These are phyloP conservation scores for Xylaria sp. DNA, from an alignment of 2,329 filamentous ascomycete genomes.

Conservation along the genomic window DNA sequence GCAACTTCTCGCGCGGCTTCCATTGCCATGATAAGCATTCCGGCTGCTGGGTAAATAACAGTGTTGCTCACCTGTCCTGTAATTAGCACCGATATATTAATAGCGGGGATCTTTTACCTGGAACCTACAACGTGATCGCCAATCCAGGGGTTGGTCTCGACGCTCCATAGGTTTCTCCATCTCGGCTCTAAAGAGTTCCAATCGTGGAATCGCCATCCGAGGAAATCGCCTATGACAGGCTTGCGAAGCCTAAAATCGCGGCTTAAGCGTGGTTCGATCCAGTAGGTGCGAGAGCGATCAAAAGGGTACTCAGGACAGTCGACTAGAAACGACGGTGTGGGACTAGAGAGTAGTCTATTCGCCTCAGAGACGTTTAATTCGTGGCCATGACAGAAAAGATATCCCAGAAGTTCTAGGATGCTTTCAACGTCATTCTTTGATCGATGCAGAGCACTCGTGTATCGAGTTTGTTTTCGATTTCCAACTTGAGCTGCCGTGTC, in stretches of 20 bases:
- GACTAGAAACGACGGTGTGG: conserved; percentile 40
- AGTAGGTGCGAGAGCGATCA: conserved; percentile 52
- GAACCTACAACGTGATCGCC: conserved; percentile 55
- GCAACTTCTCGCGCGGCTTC: conserved; percentile 50
- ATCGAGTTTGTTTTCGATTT: conserved; percentile 37
- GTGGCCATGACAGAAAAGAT: conserved; percentile 43
- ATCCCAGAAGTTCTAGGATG: conserved; percentile 41
- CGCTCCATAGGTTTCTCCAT: conserved; percentile 58
- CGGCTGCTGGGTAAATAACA: conserved; percentile 51
- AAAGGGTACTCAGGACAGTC: conserved; percentile 56
- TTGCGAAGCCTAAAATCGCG: conserved; percentile 47
- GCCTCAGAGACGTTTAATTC: conserved; percentile 39
- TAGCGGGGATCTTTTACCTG: background rate
- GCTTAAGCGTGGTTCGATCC: conserved; percentile 52
- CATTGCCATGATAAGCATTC: conserved; percentile 52
- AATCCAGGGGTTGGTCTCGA: conserved; percentile 57
- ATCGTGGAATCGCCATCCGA: conserved; percentile 44
- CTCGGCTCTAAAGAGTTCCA: conserved; percentile 46
- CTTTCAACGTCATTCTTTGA: conserved; percentile 38
- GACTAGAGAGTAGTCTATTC: conserved; percentile 35
- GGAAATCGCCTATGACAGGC: conserved; percentile 43
- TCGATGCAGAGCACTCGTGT: conserved; percentile 39
- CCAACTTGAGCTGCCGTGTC: conserved; percentile 41
- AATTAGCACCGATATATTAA: background rate
- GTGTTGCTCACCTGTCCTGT: conserved; percentile 41